Base-by-base conservation (phyloP, 352 stramenopile species). In the Globisporangium rhizosaccharum region DNA sequence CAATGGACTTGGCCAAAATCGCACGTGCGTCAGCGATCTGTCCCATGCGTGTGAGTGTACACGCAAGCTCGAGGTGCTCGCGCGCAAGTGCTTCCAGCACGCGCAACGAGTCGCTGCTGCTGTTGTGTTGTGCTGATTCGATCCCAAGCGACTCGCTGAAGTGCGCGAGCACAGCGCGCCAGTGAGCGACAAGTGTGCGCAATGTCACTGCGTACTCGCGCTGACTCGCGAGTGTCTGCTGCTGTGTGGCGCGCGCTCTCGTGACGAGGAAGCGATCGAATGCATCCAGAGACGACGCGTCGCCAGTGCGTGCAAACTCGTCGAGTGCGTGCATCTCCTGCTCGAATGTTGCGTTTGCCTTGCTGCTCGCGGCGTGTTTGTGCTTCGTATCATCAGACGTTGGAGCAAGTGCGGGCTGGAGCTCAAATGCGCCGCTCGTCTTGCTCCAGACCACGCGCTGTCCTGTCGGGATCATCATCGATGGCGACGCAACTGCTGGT, bases 361-460 rank as follows among this genome's bases (percentile, higher is more conserved):
- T 47, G 41, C 4, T 47, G 41, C 15, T 20, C 4, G 15, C 15
- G 14, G 41, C 6, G 15, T 14, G 15, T 12, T 1, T 14, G 17
- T 4, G 17, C 44, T 18, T 26, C 9, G 44, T 26, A 4, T 3
- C 44, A 28, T 7, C 28, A 36, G 30, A 8, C 15, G 7, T 3
- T 49, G 17, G 23, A 5, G 42, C 44, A 7, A 14, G 3, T 1
- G n/a, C 36, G n/a, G 26, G 26, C 41, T 62, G 57, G 15, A 62
- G 49, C 8, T 62, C 49, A 23, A 62, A 56, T 10, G 51, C 25
- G 9, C 36, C 18, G 25, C 18, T 62, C 26, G 14, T 25, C 26
- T 46, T 62, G 57, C 50, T 62, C 57, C 57, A 62, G 11, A 62
- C 49, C 26, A 57, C 57, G 11, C 57, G 57, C 49, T 57, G 57